These are phyloP conservation scores for Bathelium albidoporum DNA, from an alignment of 495 filamentous ascomycete species.

Conservation along the genomic window DNA sequence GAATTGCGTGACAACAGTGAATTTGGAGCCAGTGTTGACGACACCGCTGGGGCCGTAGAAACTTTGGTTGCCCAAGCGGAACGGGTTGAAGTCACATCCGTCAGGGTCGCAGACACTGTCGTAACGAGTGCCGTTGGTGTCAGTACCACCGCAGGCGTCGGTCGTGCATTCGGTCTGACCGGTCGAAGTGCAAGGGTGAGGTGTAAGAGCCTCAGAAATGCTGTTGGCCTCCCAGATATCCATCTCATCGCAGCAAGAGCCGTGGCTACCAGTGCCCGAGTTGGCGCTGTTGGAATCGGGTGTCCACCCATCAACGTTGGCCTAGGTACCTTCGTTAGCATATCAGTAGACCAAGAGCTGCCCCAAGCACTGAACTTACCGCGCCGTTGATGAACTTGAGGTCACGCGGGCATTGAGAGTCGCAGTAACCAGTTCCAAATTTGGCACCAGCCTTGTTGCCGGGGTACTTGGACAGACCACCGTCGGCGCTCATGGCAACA, in stretches of 20 bases:
- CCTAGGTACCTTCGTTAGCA: slow-evolving; percentile 11
- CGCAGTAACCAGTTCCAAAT: slow-evolving; percentile 64
- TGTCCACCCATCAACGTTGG: slow-evolving; percentile 21
- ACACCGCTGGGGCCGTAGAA: slow-evolving; percentile 47
- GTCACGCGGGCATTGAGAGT: slow-evolving; percentile 49
- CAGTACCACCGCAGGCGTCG: slow-evolving; percentile 40
- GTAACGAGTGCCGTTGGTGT: slow-evolving; percentile 32
- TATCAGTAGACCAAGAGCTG: neutral
- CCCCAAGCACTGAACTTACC: slow-evolving; percentile 24
- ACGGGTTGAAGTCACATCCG: slow-evolving; percentile 58
- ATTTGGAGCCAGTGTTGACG: slow-evolving; percentile 49
- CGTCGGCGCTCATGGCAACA: slow-evolving; percentile 49
- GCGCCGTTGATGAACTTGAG: slow-evolving; percentile 49
- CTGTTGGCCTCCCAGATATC: slow-evolving; percentile 19
- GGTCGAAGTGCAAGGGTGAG: slow-evolving; percentile 22
- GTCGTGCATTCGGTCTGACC: slow-evolving; percentile 36
- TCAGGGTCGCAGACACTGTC: slow-evolving; percentile 52
- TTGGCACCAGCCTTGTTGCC: slow-evolving; percentile 49
- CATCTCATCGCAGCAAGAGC: slow-evolving; percentile 17
- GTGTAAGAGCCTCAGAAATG: slow-evolving; percentile 26
- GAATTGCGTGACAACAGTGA: slow-evolving; percentile 63
- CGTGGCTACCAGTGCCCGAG: slow-evolving; percentile 12
- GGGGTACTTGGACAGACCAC: slow-evolving; percentile 39
- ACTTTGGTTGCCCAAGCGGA: slow-evolving; percentile 41
- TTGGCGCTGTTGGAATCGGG: slow-evolving; percentile 12